A percentile compares a stretch with the other conserved stretches of the same genome.
Conservation (phyloP, 140 eudicot genomes). For the Bidens hawaiensis region DNA sequence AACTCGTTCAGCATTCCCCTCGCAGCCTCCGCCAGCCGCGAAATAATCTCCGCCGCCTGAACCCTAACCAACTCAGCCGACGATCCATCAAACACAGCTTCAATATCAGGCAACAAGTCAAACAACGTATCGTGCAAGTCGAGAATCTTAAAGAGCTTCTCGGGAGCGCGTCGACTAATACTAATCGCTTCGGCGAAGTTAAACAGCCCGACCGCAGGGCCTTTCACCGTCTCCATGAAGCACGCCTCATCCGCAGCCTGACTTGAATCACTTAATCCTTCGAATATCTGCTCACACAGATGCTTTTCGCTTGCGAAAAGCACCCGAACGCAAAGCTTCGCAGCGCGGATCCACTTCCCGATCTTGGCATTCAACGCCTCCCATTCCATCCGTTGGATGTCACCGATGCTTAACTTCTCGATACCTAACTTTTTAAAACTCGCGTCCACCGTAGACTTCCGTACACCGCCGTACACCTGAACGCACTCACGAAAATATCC, state of each 20-base stretch:
- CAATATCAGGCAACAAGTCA: too few relatives aligned
- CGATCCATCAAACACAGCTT: constrained; percentile 40
- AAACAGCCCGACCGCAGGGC: constrained; percentile 53
- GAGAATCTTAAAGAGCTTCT: constrained; percentile 61
- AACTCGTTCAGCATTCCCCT: constrained; percentile 60
- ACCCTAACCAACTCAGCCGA: constrained; percentile 42
- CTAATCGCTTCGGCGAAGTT: constrained; percentile 67
- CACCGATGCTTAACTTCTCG: constrained; percentile 46
- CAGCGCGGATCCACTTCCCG: constrained; percentile 45
- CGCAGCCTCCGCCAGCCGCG: constrained; percentile 58
- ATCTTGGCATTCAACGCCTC: constrained; percentile 43
- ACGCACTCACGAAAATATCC: constrained; percentile 49
- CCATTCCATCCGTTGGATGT: constrained; percentile 55
- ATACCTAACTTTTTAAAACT: constrained; percentile 38
- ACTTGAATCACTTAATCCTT: constrained; percentile 32
- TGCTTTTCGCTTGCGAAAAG: constrained; percentile 43
- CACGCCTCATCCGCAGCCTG: constrained; percentile 33
- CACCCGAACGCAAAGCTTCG: constrained; percentile 39
- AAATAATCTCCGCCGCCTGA: constrained; percentile 58
- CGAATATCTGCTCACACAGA: constrained; percentile 43
- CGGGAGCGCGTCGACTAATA: constrained; percentile 54
- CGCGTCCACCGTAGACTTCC: constrained; percentile 39
- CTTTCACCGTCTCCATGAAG: constrained; percentile 59
- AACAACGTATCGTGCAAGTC: too few relatives aligned
- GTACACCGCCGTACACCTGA: constrained; percentile 49